Evolutionary conservation across 306 rosid species (phyloP).

Genomic region (Corylus avellana): DNA sequence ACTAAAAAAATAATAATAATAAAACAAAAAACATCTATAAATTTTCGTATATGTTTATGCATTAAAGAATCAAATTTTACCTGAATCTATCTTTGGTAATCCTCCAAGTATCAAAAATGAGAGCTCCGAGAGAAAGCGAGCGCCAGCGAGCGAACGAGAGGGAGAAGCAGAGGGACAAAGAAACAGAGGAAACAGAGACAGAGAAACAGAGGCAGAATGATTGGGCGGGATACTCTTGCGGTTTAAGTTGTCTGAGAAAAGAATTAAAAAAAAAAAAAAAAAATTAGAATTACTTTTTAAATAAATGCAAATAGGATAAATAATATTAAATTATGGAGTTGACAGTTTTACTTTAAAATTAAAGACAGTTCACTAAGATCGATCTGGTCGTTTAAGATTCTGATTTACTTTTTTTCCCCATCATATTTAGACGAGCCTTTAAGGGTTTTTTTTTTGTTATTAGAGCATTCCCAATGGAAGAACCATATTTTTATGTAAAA

Average conservation of each 20-base stretch:
- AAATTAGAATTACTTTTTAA: neutral
- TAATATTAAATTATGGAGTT: no score
- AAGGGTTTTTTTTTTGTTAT: no score
- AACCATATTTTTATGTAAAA: no score
- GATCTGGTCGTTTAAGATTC: no score
- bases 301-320: no score
- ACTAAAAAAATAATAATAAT: no score
- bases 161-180: neutral
- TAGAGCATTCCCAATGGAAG: no score
- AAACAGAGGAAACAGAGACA: neutral
- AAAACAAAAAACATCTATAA: neutral
- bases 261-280: neutral
- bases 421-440: no score
- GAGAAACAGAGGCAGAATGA: neutral
- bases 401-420: no score
- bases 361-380: no score
- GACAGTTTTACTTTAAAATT: no score
- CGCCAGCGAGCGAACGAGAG: neutral
- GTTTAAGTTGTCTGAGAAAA: conserved; percentile 16
- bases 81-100: conserved; percentile 51
- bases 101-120: conserved; percentile 31
- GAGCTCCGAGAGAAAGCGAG: conserved; percentile 27
- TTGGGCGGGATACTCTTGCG: conserved; percentile 26
- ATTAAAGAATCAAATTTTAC: conserved; percentile 29
- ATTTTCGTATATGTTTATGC: neutral